These are phyloP conservation scores for Aureobasidium vineae DNA, from an alignment of 2,329 filamentous ascomycete species.

Conservation along the genomic window DNA sequence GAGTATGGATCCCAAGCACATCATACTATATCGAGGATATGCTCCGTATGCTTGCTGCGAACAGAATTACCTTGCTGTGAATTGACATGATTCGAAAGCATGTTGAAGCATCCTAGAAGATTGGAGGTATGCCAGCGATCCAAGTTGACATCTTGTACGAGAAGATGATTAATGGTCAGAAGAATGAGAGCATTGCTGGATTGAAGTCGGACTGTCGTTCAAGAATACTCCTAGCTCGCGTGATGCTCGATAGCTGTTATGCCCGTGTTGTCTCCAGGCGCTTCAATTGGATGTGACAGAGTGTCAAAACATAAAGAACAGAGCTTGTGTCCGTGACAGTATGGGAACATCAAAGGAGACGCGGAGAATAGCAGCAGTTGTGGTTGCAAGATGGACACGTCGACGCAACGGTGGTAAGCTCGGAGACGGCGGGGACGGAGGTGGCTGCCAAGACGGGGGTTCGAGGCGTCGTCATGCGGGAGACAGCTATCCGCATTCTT, in stretches of 20 bases:
- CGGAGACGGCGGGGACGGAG: not conserved
- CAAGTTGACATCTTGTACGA: not conserved
- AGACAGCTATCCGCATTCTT: not conserved
- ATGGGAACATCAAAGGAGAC: not conserved
- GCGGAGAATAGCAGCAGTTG: not conserved
- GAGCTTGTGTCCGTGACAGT: too few species aligned
- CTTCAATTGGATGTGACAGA: not conserved
- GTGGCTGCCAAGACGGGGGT: slow-evolving; percentile 12
- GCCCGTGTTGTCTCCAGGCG: not conserved
- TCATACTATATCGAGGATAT: not conserved
- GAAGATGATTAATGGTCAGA: not conserved
- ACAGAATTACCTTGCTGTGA: not conserved
- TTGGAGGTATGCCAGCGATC: not conserved
- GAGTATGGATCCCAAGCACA: not conserved
- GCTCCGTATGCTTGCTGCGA: not conserved
- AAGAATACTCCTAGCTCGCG: not conserved
- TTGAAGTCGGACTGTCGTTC: not conserved
- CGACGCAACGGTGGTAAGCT: not conserved
- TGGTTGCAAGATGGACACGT: not conserved
- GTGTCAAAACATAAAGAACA: not conserved
- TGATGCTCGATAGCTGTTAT: not conserved
- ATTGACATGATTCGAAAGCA: not conserved
- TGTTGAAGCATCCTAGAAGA: not conserved
- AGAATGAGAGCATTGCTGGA: not conserved
- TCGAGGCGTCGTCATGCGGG: slow-evolving; percentile 22